Percentiles rank a stretch among this genome's conserved stretches.
Evolutionary conservation across 2,329 filamentous ascomycete species (phyloP).

Genomic region (Onygenales sp.): DNA sequence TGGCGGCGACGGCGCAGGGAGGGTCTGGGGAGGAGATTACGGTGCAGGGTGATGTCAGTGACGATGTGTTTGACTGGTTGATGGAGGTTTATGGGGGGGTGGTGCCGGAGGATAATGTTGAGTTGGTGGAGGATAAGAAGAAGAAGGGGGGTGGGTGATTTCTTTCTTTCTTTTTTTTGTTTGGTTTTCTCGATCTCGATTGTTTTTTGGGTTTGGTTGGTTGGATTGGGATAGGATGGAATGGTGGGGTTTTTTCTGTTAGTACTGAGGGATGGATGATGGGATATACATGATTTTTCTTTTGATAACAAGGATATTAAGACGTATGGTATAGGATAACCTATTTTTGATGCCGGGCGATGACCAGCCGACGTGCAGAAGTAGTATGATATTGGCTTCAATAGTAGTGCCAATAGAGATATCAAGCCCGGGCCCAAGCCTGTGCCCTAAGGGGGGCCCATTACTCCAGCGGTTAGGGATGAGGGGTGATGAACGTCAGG

Average conservation of each 20-base stretch:
- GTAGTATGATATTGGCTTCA: neutral
- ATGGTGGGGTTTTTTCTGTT: too few species aligned
- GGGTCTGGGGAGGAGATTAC: conserved; percentile 70
- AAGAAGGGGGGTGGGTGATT: conserved; percentile 52
- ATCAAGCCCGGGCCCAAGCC: neutral
- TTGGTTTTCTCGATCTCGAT: neutral
- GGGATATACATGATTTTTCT: too few species aligned
- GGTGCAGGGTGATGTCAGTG: conserved; percentile 91
- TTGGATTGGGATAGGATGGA: neutral
- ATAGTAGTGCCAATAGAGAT: neutral
- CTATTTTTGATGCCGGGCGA: too few species aligned
- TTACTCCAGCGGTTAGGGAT: neutral
- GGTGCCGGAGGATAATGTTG: conserved; percentile 90
- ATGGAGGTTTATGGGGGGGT: conserved; percentile 72
- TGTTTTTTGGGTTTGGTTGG: neutral
- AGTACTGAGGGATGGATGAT: too few species aligned
- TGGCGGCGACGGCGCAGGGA: conserved; percentile 20
- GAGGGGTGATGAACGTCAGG: neutral
- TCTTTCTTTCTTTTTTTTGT: neutral
- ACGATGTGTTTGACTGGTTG: conserved; percentile 87
- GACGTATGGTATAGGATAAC: too few species aligned
- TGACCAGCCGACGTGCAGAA: too few species aligned
- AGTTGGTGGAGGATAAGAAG: conserved; percentile 91
- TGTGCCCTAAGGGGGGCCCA: neutral
- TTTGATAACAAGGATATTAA: too few species aligned